phyloP scores from a whole-genome alignment of 2,329 filamentous ascomycete species.

The Fonsecaea multimorphosa region DNA sequence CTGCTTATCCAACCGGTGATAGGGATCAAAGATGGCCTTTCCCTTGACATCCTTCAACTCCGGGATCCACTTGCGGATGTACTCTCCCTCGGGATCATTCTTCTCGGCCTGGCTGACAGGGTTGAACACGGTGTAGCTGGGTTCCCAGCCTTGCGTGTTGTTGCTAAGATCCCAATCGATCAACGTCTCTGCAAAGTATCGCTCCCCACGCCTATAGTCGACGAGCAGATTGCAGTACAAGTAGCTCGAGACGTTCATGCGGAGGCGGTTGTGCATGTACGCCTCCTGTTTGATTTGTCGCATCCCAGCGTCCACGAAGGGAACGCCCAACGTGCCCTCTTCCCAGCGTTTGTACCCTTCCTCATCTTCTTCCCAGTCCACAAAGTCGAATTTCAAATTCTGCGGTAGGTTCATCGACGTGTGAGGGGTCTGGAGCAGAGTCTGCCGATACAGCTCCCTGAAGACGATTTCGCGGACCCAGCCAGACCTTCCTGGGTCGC shows the following conservation, averaged over 20 bases:
- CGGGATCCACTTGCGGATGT: slow-evolving; percentile 74
- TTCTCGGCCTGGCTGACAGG: slow-evolving; percentile 77
- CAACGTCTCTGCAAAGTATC: slow-evolving; percentile 59
- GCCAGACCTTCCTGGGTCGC: slow-evolving; percentile 47
- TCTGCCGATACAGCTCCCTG: slow-evolving; percentile 58
- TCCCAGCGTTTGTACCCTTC: slow-evolving; percentile 59
- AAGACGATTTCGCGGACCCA: slow-evolving; percentile 62
- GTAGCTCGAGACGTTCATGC: slow-evolving; percentile 59
- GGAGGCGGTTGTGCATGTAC: slow-evolving; percentile 60
- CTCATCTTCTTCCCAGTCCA: slow-evolving; percentile 58
- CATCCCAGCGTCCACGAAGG: slow-evolving; percentile 61
- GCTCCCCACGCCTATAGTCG: slow-evolving; percentile 57
- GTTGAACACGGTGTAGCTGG: slow-evolving; percentile 71
- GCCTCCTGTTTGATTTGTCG: slow-evolving; percentile 56
- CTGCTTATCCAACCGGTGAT: slow-evolving; percentile 50
- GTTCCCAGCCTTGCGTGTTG: slow-evolving; percentile 61
- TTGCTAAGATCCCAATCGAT: slow-evolving; percentile 51
- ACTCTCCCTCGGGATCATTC: slow-evolving; percentile 74
- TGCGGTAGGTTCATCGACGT: slow-evolving; percentile 58
- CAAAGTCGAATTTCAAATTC: slow-evolving; percentile 59
- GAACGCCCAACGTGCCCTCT: slow-evolving; percentile 55
- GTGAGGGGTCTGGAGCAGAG: slow-evolving; percentile 55
- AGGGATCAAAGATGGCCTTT: slow-evolving; percentile 58
- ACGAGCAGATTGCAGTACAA: slow-evolving; percentile 57
- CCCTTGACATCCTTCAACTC: slow-evolving; percentile 68